These are phyloP conservation scores for Hanseniaspora mollemarum DNA, from an alignment of 805 yeast genomes.

Conservation along the genomic window DNA sequence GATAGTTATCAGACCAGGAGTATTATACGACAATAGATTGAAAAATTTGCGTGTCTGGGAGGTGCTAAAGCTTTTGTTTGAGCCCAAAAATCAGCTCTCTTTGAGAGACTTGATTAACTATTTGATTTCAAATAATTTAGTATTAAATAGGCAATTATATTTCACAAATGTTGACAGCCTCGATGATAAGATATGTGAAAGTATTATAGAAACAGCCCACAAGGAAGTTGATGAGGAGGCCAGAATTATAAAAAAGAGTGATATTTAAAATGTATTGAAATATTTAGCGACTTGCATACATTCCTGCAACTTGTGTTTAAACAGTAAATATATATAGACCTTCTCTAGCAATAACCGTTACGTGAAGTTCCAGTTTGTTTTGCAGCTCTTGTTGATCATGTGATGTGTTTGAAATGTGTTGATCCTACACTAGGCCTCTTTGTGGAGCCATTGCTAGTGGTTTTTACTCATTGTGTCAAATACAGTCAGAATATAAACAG, in stretches of 20 bases:
- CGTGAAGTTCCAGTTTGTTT: too few relatives aligned
- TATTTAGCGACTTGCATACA: too few relatives aligned
- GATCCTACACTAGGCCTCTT: too few relatives aligned
- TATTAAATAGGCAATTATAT: neutral
- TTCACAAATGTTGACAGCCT: slow-evolving; percentile 7
- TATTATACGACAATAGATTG: slow-evolving; percentile 2
- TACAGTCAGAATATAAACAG: too few relatives aligned
- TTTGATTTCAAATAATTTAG: slow-evolving; percentile 3
- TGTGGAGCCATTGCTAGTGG: too few relatives aligned
- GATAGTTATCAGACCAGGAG: slow-evolving; percentile 5
- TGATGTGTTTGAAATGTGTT: too few relatives aligned
- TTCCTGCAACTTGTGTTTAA: too few relatives aligned
- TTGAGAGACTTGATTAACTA: slow-evolving; percentile 12
- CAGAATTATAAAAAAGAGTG: neutral
- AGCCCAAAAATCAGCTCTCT: neutral
- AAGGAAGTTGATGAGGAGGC: neutral
- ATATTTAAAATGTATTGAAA: too few relatives aligned
- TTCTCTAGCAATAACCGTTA: too few relatives aligned
- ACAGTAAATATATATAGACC: too few relatives aligned
- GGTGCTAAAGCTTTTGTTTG: neutral
- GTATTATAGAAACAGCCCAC: neutral
- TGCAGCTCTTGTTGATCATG: too few relatives aligned
- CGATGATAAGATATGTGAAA: slow-evolving; percentile 2
- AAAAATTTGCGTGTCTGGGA: neutral
- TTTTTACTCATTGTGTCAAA: too few relatives aligned